Evolutionary conservation across 2,329 filamentous ascomycete genomes (phyloP), one percentile per base, ranked within the genome.

Genomic region (Clathrospora elynae): DNA sequence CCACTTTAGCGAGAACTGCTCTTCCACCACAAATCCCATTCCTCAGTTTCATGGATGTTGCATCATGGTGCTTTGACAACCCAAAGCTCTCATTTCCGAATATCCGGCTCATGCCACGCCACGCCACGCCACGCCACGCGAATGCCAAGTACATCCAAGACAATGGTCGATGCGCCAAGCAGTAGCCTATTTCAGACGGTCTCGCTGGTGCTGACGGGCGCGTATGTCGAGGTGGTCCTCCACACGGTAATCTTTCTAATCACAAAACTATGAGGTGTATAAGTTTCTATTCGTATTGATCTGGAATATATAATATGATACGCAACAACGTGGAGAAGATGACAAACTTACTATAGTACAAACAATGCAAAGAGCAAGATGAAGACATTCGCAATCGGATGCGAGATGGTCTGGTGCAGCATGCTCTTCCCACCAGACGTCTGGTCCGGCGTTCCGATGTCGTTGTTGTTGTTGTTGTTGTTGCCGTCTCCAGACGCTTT

Each of bases 371-470:
- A 42, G 8, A 57, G 49, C 16, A 58, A 17, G 19, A 61, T 36
- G 30, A 61, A 58, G n/a, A 55, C 39, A 34, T 60, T 61, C 5
- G 44, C 57, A 25, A 61, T 35, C 2, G 58, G 56, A 14, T 61
- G 58, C 16, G 48, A 42, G 16, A 61, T 58, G 34, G 55, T 57
- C 22, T 54, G 49, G 17, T 51, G 53, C 17, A 61, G 42, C 46
- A 50, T 50, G 33, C 40, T 52, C 10, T 49, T 45, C 2, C 56
- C 58, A 2, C 42, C 49, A 7, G 51, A 57, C 11, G 44, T 52
- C 13, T 31, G 37, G 6, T 46, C 46, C 1, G 16, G 14, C 4
- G 13, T 36, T 17, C 41, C 38, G 3, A n/a, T n/a, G n/a, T n/a
- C n/a, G n/a, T n/a, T n/a, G n/a, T n/a, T 35, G 18, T 48, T 50